A percentile compares a stretch with the other conserved stretches of the same genome.
phyloP scores from a whole-genome alignment of 331 rosid species.

The Quercus tomentella region DNA sequence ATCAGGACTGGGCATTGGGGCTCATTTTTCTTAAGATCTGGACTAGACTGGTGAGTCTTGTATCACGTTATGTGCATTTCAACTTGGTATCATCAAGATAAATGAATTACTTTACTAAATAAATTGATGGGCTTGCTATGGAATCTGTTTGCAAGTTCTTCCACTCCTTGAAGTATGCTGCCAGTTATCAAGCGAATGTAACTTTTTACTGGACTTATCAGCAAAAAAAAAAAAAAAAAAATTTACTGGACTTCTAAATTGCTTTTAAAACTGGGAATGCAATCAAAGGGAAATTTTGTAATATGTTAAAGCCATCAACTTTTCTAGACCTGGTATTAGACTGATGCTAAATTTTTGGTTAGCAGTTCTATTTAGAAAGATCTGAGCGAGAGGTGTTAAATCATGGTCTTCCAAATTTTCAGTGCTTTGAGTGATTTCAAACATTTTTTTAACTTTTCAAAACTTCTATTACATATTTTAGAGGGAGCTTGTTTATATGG shows the following conservation, averaged over 20 bases:
- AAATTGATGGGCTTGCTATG: not conserved
- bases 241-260: not conserved
- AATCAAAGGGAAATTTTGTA: not conserved
- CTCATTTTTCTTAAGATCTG: slow-evolving; percentile 98
- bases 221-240: too few relatives aligned
- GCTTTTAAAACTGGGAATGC: not conserved
- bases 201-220: not conserved
- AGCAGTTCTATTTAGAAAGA: too few relatives aligned
- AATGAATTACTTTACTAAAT: not conserved
- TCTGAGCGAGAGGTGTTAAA: too few relatives aligned
- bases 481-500: not conserved
- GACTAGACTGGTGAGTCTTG: slow-evolving; percentile 91
- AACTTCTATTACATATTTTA: not conserved
- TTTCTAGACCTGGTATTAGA: too few relatives aligned
- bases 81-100: not conserved
- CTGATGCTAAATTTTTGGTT: too few relatives aligned
- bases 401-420: too few relatives aligned
- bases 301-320: not conserved
- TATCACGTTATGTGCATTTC: slow-evolving; percentile 4
- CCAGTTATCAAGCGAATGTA: not conserved
- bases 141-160: not conserved
- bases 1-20: slow-evolving; percentile 99
- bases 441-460: too few relatives aligned
- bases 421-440: too few relatives aligned
- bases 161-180: not conserved